A percentile compares a stretch with the other conserved stretches of the same genome.
phyloP scores from a whole-genome alignment of 768 basidiomycete genomes.

The Phlebiopsis flavidoalba region DNA sequence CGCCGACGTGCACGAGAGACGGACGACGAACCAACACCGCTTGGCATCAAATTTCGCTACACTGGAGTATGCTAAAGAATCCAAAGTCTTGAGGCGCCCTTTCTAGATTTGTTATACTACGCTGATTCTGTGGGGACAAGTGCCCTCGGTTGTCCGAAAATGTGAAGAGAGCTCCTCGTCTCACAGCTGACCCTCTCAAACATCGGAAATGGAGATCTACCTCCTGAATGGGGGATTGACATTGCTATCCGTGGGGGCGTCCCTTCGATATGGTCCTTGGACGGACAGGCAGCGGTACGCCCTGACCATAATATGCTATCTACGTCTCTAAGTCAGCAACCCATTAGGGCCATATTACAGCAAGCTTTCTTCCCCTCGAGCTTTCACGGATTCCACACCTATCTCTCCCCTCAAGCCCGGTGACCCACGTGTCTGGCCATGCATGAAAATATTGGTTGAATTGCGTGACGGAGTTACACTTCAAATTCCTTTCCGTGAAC shows the following conservation, averaged over 20 bases:
- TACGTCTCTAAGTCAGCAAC: neutral
- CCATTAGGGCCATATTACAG: constrained; percentile 68
- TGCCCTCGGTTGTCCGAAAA: constrained; percentile 39
- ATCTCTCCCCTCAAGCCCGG: constrained; percentile 63
- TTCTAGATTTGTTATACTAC: constrained; percentile 82
- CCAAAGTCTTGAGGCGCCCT: constrained; percentile 74
- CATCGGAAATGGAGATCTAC: constrained; percentile 80
- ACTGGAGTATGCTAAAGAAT: constrained; percentile 85
- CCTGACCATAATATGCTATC: neutral
- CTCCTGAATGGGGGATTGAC: constrained; percentile 94
- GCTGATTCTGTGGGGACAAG: constrained; percentile 77
- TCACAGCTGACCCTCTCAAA: constrained; percentile 47
- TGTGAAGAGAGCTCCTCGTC: constrained; percentile 14
- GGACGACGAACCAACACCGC: constrained; percentile 48
- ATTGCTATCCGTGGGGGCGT: constrained; percentile 71
- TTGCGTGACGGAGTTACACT: constrained; percentile 72
- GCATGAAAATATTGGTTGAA: constrained; percentile 76
- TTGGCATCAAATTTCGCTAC: constrained; percentile 50
- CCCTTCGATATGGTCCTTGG: constrained; percentile 91
- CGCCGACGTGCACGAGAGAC: constrained; percentile 26
- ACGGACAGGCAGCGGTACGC: constrained; percentile 85
- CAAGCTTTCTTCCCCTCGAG: constrained; percentile 77
- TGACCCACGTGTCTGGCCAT: constrained; percentile 79
- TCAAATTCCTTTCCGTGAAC: constrained; percentile 86
- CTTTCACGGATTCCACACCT: constrained; percentile 56